Percentiles rank a stretch among this genome's conserved stretches.
Conservation (phyloP, 2,329 filamentous ascomycete genomes). For the Nothophaeocryptopus gaeumannii region DNA sequence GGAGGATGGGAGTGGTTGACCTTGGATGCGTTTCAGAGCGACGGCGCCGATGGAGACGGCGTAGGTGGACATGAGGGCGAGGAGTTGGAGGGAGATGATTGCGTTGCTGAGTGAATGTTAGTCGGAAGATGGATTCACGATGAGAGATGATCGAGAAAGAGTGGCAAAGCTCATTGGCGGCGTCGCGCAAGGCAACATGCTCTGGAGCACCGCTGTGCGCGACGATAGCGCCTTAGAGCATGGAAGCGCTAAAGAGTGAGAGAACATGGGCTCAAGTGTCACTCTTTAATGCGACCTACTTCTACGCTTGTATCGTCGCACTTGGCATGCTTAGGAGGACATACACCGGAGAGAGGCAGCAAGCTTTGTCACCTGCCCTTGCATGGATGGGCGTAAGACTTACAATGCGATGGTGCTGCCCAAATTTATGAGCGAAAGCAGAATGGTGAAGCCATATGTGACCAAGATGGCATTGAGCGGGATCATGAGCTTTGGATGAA, state of each 20-base stretch:
- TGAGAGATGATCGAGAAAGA: too few relatives aligned
- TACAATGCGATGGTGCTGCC: conserved; percentile 35
- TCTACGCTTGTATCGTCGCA: too few relatives aligned
- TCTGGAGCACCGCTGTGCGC: not conserved
- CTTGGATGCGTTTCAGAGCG: conserved; percentile 20
- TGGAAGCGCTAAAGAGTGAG: too few relatives aligned
- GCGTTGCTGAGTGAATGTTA: conserved; percentile 25
- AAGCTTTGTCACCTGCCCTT: too few relatives aligned
- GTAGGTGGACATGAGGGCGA: conserved; percentile 37
- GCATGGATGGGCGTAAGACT: not conserved
- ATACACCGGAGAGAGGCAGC: too few relatives aligned
- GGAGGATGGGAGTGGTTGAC: conserved; percentile 23
- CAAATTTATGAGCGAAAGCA: conserved; percentile 37
- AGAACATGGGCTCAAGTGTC: too few relatives aligned
- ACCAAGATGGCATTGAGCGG: conserved; percentile 36
- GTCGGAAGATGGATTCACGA: not conserved
- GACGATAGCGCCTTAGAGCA: too few relatives aligned
- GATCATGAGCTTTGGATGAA: conserved; percentile 30
- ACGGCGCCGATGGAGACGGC: conserved; percentile 35
- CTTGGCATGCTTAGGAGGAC: too few relatives aligned
- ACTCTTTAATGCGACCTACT: too few relatives aligned
- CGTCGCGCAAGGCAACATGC: too few relatives aligned
- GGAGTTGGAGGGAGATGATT: conserved; percentile 35
- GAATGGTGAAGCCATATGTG: conserved; percentile 29
- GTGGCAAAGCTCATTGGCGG: too few relatives aligned